Evolutionary conservation across 345 rosid genomes (phyloP), one percentile per base, ranked within the genome.

Genomic region (Sisymbrium altissimum): DNA sequence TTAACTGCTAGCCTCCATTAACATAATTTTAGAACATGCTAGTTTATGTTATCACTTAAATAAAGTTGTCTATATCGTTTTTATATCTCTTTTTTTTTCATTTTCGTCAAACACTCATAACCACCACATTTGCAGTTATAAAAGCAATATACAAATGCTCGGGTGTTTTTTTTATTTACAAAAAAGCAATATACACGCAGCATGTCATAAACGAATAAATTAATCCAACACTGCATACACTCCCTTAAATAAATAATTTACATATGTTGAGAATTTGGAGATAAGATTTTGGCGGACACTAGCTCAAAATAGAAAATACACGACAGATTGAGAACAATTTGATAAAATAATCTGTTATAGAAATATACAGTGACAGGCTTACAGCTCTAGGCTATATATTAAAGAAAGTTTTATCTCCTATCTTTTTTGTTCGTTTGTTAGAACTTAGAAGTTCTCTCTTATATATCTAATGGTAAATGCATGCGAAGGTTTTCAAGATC

Each of bases 161-260:
- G n/a, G n/a, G n/a, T n/a, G n/a, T n/a, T n/a, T n/a, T n/a, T n/a
- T n/a, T n/a, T n/a, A n/a, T n/a, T n/a, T n/a, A n/a, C n/a, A n/a
- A n/a, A 48, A 17, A 64, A 66, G 46, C 60, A 36, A 66, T 14
- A 7, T n/a, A n/a, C n/a, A 50, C 52, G 35, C 71, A 52, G 36
- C 48, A 36, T 52, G 48, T n/a, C 35, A 50, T 21, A 21, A 52
- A 36, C 35, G 36, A 50, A 23, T 50, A 35, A 66, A 46, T 4
- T 7, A 64, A 64, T 7, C 17, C 23, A 17, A 17, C 52, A 17
- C 11, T 45, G 21, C 50, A 64, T 29, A 44, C 10, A 30, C 36
- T 30, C 5, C 27, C 68, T 32, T 44, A 3, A 11, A 40, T 17
- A 45, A 18, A 46, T 41, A 41, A 19, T 32, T 57, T 25, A 35